Base-by-base conservation (phyloP, 179 eudicot genomes). In the Silene noctiflora region DNA sequence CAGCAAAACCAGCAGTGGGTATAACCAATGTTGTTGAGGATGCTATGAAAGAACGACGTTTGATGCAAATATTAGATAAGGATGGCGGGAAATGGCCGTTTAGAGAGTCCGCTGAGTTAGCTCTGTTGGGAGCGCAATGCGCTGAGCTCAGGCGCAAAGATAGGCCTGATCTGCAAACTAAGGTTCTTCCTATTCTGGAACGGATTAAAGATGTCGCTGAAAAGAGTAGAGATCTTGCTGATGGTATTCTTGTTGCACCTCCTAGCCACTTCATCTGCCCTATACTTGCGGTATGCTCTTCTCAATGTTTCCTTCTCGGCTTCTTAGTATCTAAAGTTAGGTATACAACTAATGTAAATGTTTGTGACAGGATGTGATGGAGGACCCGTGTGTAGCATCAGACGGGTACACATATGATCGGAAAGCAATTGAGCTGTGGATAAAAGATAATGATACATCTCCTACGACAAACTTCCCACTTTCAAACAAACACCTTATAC, bases 361-460 rank as follows among this genome's bases (percentile, higher is more conserved):
- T 10, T 42, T 71, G 16, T 71, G 76, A 67, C 89, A 94, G 96
- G 90, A 84, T 42, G 86, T 92, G 72, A 94, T 94, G 98, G 84
- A 81, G n/a, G 98, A 94, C 69, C 96, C 97, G 22, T 87, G 91
- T 73, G 98, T 93, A 73, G 96, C 98, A 62, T 85, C 93, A 31
- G 97, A 94, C 71, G 98, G 98, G 58, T 92, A 90, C 81, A 89
- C 98, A 0, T 94, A 92, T 31, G 97, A 92, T 19, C 85, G 96
- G 1, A 85, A 69, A 69, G 98, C 96, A 1, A 88, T 92, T 59
- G 90, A 91, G 78, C 60, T 68, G 81, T 91, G 97, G 97, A 81
- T 91, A 24, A 80, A 69, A 78, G 89, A 77, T 56, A 87, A 82
- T 29, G 92, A 87, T 61, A 84, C 79, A 17, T 91, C 96, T 2